A percentile compares a stretch with the other conserved stretches of the same genome.
These are phyloP conservation scores for Crithidia mellificae DNA, from an alignment of 208 protist species.

Conservation along the genomic window DNA sequence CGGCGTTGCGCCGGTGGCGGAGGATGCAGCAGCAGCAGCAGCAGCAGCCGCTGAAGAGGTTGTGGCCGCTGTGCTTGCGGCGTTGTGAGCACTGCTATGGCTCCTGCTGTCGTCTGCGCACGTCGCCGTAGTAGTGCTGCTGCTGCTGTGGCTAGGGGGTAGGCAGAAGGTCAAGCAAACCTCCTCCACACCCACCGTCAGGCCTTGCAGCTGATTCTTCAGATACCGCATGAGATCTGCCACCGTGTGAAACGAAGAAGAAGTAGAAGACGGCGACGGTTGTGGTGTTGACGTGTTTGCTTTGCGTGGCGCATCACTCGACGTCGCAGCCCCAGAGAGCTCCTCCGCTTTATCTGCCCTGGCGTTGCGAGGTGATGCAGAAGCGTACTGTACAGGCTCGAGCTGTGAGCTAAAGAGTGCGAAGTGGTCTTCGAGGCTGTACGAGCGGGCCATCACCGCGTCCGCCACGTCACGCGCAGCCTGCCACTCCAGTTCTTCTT, in stretches of 20 bases:
- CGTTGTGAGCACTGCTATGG: too few species aligned
- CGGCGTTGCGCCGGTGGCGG: background rate
- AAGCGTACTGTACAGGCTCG: background rate
- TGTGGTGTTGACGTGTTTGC: background rate
- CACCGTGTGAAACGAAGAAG: conserved; percentile 32
- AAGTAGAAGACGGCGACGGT: background rate
- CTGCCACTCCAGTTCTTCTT: background rate
- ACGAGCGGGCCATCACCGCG: conserved; percentile 25
- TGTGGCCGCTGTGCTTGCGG: too few species aligned
- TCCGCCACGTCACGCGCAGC: background rate
- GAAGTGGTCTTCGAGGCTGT: conserved; percentile 30
- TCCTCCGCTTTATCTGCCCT: background rate
- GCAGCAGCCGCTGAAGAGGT: background rate
- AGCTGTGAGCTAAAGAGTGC: background rate
- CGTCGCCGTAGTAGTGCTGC: too few species aligned
- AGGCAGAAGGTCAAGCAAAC: conserved; percentile 40
- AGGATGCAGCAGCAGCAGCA: background rate
- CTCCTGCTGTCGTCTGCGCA: too few species aligned
- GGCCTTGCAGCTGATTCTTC: conserved; percentile 38
- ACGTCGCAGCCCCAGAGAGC: background rate
- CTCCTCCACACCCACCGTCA: conserved; percentile 30
- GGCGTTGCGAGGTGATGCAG: background rate
- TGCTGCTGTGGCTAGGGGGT: conserved; percentile 18
- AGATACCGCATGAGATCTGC: conserved; percentile 39
- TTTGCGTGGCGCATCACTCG: background rate